Base-by-base conservation (phyloP, 1,284 basidiomycete species). In the Boletellus deceptivus region DNA sequence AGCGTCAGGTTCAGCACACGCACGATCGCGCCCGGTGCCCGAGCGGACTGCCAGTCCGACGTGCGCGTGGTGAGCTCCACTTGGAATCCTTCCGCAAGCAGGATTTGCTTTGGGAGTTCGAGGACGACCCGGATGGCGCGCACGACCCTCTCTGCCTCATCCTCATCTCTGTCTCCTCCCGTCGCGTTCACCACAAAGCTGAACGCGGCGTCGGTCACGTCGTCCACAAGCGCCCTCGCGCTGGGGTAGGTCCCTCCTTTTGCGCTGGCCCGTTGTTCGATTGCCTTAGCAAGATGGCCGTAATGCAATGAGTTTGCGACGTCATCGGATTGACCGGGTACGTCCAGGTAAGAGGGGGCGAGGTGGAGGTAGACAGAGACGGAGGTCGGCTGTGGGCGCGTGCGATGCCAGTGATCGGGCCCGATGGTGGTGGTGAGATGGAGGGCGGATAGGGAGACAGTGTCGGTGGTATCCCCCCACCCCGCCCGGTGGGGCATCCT, bases 271-370 rank as follows among this genome's bases (percentile, higher is more conserved):
- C 71, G 63, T 1, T 16, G 53, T n/a, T 63, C 60, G 53, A 80
- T 61, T 1, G 64, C 63, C 52, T 77, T 77, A 20, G 71, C 61
- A 14, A 82, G 72, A 34, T 73, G 71, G 2, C 78, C 77, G 48
- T 82, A 80, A 55, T 82, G 71, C 2, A 82, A 59, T 0, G 77
- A 75, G 48, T 79, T 72, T 1, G 56, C 34, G 24, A 82, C 74
- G 45, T 77, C 55, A 60, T 82, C 80, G 0, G 75, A 71, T 38
- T 52, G 43, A 0, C 71, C 76, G 0, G 77, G 64, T 2, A 53
- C 46, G 18, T 68, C 55, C 38, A 81, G 70, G 49, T 70, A 74
- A 3, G 59, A 55, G 1, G 66, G 64, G 10, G 62, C 38, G 3
- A 79, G 68, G 48, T 76, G 70, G 24, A 79, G 68, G 43, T 71